Base-by-base conservation (phyloP, 2,329 filamentous ascomycete genomes). In the Stemphylium lycopersici region DNA sequence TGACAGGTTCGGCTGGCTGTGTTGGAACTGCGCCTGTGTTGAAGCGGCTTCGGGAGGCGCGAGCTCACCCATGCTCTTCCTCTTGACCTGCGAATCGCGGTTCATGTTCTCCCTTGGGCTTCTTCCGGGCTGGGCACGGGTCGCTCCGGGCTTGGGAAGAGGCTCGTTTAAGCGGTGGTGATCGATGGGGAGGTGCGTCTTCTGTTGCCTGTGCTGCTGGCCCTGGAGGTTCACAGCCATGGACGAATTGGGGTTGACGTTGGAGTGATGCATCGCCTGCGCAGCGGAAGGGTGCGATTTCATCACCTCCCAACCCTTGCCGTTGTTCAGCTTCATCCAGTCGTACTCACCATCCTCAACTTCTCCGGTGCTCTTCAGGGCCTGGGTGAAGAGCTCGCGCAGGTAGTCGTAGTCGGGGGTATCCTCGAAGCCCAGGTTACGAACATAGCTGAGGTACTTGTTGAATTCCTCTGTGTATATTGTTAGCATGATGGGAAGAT, bases 341-440 rank as follows among this genome's bases (percentile, higher is more conserved):
- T 99, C 95, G 77, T 98, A 99, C 76, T 98, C 93, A 71, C 95
- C 95, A 77, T 99, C 95, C 75, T 98, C 95, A 7, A 97, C 88
- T 69, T 96, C 93, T 51, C 93, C 93, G 2, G 90, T 90, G 75
- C 92, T 93, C 84, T 97, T 96, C 61, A 98, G 84, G 16, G 93
- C 91, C 78, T 96, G 91, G 1, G 93, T 97, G 80, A 99, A 96
- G 52, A 99, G 87, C 72, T 97, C 93, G 43, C 95, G 90, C 54
- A 98, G 85, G 78, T 97, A 96, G 76, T 98, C 95, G 80, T 99
- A 99, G 79, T 99, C 95, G 24, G 95, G 95, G 0, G 92, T 96
- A 72, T 99, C 95, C 79, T 99, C 95, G 73, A 99, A 99, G 53
- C 95, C 95, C 44, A 99, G 87, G 78, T 98, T 98, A 63, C 95